These are phyloP conservation scores for Podospora tetraspora DNA, from an alignment of 495 filamentous ascomycete species.

Conservation along the genomic window DNA sequence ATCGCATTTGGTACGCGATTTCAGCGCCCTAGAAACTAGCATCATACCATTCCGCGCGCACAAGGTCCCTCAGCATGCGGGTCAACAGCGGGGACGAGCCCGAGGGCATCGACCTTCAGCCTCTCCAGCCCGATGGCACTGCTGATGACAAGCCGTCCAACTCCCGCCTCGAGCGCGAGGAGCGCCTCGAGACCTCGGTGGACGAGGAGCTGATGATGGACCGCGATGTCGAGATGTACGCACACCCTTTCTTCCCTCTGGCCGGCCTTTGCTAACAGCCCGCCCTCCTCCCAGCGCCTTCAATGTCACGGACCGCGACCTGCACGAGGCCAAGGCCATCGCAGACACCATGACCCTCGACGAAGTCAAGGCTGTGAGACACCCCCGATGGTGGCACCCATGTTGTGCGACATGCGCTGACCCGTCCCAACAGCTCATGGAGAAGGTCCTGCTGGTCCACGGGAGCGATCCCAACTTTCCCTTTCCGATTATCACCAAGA, in stretches of 20 bases:
- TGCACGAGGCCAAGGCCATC: conserved; percentile 23
- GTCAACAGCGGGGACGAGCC: neutral
- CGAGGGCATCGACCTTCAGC: neutral
- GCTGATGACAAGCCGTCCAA: neutral
- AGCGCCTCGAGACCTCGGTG: neutral
- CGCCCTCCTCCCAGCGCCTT: conserved; percentile 8
- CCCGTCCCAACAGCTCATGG: conserved; percentile 20
- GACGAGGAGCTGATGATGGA: neutral
- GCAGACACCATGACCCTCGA: conserved; percentile 25
- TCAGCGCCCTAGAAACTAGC: neutral
- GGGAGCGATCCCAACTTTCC: conserved; percentile 38
- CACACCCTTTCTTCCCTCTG: neutral
- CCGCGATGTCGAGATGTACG: conserved; percentile 11
- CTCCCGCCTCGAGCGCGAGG: neutral
- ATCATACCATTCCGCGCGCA: neutral
- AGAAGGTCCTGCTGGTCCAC: conserved; percentile 32
- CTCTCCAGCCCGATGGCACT: neutral
- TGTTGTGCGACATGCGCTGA: conserved; percentile 1
- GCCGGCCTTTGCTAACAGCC: neutral
- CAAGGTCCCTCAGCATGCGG: neutral
- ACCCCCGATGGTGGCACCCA: neutral
- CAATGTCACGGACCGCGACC: conserved; percentile 27
- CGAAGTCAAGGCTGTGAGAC: conserved; percentile 15
- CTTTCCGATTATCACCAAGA: conserved; percentile 26
- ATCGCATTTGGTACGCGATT: neutral